A percentile compares a stretch with the other conserved stretches of the same genome.
These are phyloP conservation scores for Psilocybe subaeruginosa DNA, from an alignment of 768 basidiomycete species.

Conservation along the genomic window DNA sequence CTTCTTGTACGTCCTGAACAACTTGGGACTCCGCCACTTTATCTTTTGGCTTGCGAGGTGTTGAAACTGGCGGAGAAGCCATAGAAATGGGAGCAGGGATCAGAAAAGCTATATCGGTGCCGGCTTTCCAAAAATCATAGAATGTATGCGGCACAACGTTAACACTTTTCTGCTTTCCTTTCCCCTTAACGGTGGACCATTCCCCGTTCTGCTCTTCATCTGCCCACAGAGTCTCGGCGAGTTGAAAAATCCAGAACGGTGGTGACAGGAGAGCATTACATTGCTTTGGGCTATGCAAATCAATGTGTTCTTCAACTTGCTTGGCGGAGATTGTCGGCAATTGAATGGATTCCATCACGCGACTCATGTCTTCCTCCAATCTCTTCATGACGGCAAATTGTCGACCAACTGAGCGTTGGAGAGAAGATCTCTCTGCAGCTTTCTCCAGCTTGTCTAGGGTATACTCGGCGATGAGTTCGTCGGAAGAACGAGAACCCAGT, in stretches of 20 bases:
- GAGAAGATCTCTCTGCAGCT: slow-evolving; percentile 38
- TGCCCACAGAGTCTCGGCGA: neutral
- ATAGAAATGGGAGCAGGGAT: slow-evolving; percentile 6
- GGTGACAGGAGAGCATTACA: slow-evolving; percentile 40
- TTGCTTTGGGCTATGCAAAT: slow-evolving; percentile 30
- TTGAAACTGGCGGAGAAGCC: neutral
- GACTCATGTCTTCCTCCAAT: neutral
- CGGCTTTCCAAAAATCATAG: slow-evolving; percentile 56
- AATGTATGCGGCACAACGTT: slow-evolving; percentile 27
- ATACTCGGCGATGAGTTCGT: slow-evolving; percentile 60
- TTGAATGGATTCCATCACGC: slow-evolving; percentile 1
- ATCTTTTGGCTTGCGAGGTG: neutral
- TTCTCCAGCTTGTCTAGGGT: slow-evolving; percentile 64
- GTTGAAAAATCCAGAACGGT: slow-evolving; percentile 50
- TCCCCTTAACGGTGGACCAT: slow-evolving; percentile 7
- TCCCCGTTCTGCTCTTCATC: slow-evolving; percentile 9
- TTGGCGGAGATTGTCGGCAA: neutral
- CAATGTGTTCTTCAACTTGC: slow-evolving; percentile 7
- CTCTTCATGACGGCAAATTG: neutral
- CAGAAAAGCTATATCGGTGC: slow-evolving; percentile 52
- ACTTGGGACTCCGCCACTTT: neutral
- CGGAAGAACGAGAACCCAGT: slow-evolving; percentile 63
- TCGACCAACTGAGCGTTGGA: slow-evolving; percentile 34
- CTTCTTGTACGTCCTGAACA: neutral
- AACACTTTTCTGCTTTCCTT: slow-evolving; percentile 18